phyloP scores from a whole-genome alignment of 2,329 filamentous ascomycete species.

The Aspergillus proliferans region DNA sequence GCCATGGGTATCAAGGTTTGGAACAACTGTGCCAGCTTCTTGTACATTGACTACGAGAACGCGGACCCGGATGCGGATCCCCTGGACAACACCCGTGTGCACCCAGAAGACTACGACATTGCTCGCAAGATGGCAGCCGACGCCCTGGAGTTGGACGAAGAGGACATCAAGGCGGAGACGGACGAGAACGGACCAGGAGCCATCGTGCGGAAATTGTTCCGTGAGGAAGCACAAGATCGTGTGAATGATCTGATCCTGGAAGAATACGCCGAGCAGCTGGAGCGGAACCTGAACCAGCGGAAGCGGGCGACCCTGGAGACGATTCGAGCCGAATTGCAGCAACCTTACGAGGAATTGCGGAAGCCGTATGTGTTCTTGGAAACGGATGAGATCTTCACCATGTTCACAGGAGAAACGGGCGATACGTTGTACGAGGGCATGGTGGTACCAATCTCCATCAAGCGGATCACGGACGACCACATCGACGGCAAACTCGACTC shows the following conservation, averaged over 20 bases:
- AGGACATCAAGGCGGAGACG: constrained; percentile 91
- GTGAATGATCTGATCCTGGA: constrained; percentile 95
- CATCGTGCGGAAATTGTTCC: constrained; percentile 90
- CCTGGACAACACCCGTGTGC: constrained; percentile 91
- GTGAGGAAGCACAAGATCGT: constrained; percentile 86
- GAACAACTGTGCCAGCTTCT: constrained; percentile 94
- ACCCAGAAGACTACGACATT: constrained; percentile 96
- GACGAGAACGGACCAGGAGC: constrained; percentile 85
- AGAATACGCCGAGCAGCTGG: constrained; percentile 92
- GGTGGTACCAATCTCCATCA: constrained; percentile 84
- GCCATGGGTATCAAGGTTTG: constrained; percentile 87
- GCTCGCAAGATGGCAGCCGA: constrained; percentile 98
- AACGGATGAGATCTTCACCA: constrained; percentile 82
- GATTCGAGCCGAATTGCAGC: constrained; percentile 86
- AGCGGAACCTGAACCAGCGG: constrained; percentile 84
- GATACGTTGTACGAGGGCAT: constrained; percentile 81
- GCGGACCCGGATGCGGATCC: constrained; percentile 79
- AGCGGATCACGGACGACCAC: constrained; percentile 84
- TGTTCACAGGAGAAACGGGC: constrained; percentile 88
- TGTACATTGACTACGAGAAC: constrained; percentile 83
- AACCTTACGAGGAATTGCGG: constrained; percentile 89
- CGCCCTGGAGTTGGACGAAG: constrained; percentile 91
- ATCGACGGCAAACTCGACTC: constrained; percentile 91
- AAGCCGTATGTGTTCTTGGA: constrained; percentile 66
- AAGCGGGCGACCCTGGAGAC: constrained; percentile 95